Conservation (phyloP, 2,329 filamentous ascomycete genomes). For the Ophiosphaerella narmari region DNA sequence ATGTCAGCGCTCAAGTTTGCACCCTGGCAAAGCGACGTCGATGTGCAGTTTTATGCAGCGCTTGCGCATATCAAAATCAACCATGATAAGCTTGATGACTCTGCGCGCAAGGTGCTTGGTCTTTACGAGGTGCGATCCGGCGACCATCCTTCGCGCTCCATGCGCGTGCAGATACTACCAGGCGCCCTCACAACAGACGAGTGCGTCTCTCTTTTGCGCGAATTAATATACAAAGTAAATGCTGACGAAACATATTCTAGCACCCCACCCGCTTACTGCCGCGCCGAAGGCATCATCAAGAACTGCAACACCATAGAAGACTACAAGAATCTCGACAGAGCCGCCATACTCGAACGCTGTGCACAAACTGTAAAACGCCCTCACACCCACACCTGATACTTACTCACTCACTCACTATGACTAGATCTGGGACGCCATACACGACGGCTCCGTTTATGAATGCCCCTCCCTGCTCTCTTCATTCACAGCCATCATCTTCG, state of each 20-base stretch:
- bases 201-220: slow-evolving; percentile 59
- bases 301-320: slow-evolving; percentile 97
- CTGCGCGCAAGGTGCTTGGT: slow-evolving; percentile 81
- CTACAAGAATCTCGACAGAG: slow-evolving; percentile 83
- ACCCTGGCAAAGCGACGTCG: slow-evolving; percentile 90
- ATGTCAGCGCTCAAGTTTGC: slow-evolving; percentile 71
- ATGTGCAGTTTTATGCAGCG: slow-evolving; percentile 91
- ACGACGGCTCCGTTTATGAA: slow-evolving; percentile 94
- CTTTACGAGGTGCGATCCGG: slow-evolving; percentile 81
- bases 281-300: slow-evolving; percentile 90
- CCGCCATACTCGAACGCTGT: slow-evolving; percentile 75
- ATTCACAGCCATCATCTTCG: slow-evolving; percentile 88
- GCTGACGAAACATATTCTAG: slow-evolving; percentile 23
- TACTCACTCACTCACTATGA: slow-evolving; percentile 24
- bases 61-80: slow-evolving; percentile 95
- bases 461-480: slow-evolving; percentile 89
- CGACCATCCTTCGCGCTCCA: slow-evolving; percentile 74
- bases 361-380: slow-evolving; percentile 69
- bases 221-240: not conserved
- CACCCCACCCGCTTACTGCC: slow-evolving; percentile 59
- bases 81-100: slow-evolving; percentile 95
- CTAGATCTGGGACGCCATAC: slow-evolving; percentile 95
- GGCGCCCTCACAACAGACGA: slow-evolving; percentile 82
- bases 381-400: not conserved
- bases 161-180: slow-evolving; percentile 87